Evolutionary conservation across 2,329 filamentous ascomycete genomes (phyloP), one percentile per base, ranked within the genome.

Genomic region (Neopestalotiopsis rosae): DNA sequence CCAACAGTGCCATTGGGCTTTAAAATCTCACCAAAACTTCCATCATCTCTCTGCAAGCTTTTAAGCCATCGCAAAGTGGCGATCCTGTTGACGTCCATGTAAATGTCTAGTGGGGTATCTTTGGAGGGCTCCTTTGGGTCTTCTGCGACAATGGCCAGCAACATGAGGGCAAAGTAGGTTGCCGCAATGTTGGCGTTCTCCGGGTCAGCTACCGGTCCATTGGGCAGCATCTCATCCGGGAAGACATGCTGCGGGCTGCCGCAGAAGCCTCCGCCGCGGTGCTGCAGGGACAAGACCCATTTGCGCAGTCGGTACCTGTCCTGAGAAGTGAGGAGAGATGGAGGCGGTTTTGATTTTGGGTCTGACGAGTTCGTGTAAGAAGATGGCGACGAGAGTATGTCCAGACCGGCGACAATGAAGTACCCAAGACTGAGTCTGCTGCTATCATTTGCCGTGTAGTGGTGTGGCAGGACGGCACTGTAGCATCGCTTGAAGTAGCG

Each of bases 401-500:
- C 94, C 63, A 97, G 86, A 1, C 94, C 94, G 7, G 94, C 92
- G 75, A 98, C 83, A 73, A 92, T 95, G 84, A 99, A 97, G 84
- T 92, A 97, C 73, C 90, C 94, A 67, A 98, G 89, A 5, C 92
- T 92, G 84, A 98, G 92, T 75, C 96, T 94, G 76, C 92, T 95
- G 74, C 94, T 94, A 83, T 99, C 96, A 79, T 92, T 96, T 78
- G 90, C 87, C 17, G 93, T 97, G 84, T 98, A 99, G 71, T 89
- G 87, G 61, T 90, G 87, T 0, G 96, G 96, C 6, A 99, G 90
- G 71, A 92, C 88, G 30, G 91, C 92, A 78, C 92, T 92, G 72
- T 96, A 88, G 79, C 95, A 98, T 78, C 95, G 91, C 73, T 94
- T 89, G 91, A 95, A 99, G 87, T 98, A 99, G 78, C 92, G 94